phyloP scores from a whole-genome alignment of 1,139 yeast genomes.

The Saccharomyces hybrid region DNA sequence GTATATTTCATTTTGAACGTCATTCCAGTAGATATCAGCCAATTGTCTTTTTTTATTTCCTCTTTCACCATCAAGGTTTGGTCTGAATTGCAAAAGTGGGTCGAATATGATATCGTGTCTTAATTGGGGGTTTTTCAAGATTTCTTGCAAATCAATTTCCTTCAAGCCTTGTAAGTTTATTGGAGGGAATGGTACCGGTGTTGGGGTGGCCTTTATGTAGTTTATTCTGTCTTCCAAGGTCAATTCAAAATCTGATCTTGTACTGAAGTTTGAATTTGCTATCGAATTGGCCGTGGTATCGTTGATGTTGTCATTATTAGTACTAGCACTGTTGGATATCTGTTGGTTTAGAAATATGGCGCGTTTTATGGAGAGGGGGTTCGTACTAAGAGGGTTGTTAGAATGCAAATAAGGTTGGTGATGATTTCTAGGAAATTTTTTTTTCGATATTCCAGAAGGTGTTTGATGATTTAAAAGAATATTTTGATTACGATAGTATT shows the following conservation, averaged over 20 bases:
- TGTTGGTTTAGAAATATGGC: not conserved
- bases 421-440: not conserved
- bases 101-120: slow-evolving; percentile 91
- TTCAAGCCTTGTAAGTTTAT: slow-evolving; percentile 75
- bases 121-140: slow-evolving; percentile 83
- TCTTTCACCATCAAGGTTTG: slow-evolving; percentile 85
- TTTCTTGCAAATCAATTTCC: slow-evolving; percentile 84
- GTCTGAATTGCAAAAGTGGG: slow-evolving; percentile 87
- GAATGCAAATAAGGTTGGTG: not conserved
- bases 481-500: slow-evolving; percentile 3
- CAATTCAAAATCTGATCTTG: slow-evolving; percentile 4
- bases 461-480: not conserved
- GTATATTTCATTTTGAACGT: slow-evolving; percentile 53
- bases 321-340: slow-evolving; percentile 2
- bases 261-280: not conserved
- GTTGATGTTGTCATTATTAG: slow-evolving; percentile 1
- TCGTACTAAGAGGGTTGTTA: not conserved
- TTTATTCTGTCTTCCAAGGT: slow-evolving; percentile 26
- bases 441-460: not conserved
- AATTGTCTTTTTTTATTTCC: slow-evolving; percentile 70
- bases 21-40: slow-evolving; percentile 79
- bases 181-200: slow-evolving; percentile 51
- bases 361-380: not conserved
- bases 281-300: not conserved
- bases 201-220: slow-evolving; percentile 17